phyloP scores from a whole-genome alignment of 805 yeast genomes.

The Wickerhamomyces rabaulensis region DNA sequence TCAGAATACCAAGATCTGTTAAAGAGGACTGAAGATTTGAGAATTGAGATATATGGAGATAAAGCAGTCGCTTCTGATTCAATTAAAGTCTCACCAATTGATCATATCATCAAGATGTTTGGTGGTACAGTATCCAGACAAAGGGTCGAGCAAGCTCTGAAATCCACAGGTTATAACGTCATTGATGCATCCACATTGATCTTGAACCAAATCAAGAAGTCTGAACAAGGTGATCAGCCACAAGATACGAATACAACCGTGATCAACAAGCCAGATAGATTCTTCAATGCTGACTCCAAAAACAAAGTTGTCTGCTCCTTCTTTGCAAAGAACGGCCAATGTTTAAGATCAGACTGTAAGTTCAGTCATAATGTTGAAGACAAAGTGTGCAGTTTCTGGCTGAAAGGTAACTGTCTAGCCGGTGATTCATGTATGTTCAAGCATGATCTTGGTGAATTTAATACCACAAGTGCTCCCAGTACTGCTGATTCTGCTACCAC shows the following conservation, averaged over 20 bases:
- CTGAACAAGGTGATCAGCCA: neutral
- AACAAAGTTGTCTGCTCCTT: conserved; percentile 31
- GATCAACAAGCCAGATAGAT: neutral
- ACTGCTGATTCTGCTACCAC: neutral
- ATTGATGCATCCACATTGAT: conserved; percentile 20
- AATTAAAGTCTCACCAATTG: conserved; percentile 29
- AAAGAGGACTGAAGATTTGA: conserved; percentile 14
- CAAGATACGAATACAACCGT: neutral
- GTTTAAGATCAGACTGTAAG: conserved; percentile 39
- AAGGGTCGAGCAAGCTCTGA: conserved; percentile 32
- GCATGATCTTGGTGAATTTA: conserved; percentile 23
- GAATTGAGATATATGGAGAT: conserved; percentile 17
- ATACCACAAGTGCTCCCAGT: neutral
- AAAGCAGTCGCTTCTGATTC: conserved; percentile 1
- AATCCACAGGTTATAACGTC: conserved; percentile 32
- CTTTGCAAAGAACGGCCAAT: conserved; percentile 34
- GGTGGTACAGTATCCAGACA: conserved; percentile 26
- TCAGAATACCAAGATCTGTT: conserved; percentile 15
- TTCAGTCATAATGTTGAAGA: conserved; percentile 39
- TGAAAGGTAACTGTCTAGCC: conserved; percentile 37
- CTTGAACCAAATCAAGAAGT: conserved; percentile 15
- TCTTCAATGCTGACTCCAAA: conserved; percentile 7
- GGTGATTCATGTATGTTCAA: conserved; percentile 37
- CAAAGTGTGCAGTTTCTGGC: conserved; percentile 43
- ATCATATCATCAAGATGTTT: conserved; percentile 28